A percentile compares a stretch with the other conserved stretches of the same genome.
Evolutionary conservation across 2,329 filamentous ascomycete genomes (phyloP).

Genomic region (Helicocarpus griseus): DNA sequence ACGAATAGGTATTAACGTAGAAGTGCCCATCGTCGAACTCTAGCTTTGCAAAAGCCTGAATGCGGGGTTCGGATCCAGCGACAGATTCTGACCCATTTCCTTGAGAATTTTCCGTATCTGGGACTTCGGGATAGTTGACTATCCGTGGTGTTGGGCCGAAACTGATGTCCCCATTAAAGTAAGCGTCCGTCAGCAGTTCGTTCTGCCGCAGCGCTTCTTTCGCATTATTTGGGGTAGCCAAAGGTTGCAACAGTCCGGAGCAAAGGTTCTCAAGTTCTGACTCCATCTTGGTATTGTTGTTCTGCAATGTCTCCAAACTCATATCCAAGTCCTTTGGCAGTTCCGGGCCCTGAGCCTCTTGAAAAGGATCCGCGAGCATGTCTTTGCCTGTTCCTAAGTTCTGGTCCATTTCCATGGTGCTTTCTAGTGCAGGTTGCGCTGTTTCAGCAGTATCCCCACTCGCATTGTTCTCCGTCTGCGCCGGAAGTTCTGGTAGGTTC

Average conservation of each 20-base stretch:
- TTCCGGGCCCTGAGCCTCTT: neutral
- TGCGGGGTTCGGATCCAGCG: conserved; percentile 34
- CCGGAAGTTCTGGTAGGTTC: conserved; percentile 13
- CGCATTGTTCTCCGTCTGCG: conserved; percentile 8
- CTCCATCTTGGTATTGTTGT: neutral
- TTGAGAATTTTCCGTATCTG: conserved; percentile 17
- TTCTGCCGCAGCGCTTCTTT: conserved; percentile 31
- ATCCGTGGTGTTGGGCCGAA: conserved; percentile 12
- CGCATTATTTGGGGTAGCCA: conserved; percentile 26
- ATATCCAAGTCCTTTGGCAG: neutral
- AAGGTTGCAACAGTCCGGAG: conserved; percentile 24
- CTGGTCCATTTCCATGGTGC: neutral
- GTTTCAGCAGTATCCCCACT: neutral
- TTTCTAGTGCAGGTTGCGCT: neutral
- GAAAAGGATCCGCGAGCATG: neutral
- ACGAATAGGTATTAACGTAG: conserved; percentile 54
- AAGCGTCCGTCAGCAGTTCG: conserved; percentile 30
- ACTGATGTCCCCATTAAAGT: conserved; percentile 21
- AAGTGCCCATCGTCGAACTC: conserved; percentile 57
- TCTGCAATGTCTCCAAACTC: neutral
- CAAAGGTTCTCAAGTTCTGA: conserved; percentile 8
- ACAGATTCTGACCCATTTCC: conserved; percentile 28
- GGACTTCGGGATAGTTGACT: conserved; percentile 16
- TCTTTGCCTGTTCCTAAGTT: neutral
- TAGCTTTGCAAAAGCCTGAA: conserved; percentile 54